A percentile compares a stretch with the other conserved stretches of the same genome.
phyloP scores from a whole-genome alignment of 2,329 filamentous ascomycete genomes.

The Colletotrichum theobromicola region DNA sequence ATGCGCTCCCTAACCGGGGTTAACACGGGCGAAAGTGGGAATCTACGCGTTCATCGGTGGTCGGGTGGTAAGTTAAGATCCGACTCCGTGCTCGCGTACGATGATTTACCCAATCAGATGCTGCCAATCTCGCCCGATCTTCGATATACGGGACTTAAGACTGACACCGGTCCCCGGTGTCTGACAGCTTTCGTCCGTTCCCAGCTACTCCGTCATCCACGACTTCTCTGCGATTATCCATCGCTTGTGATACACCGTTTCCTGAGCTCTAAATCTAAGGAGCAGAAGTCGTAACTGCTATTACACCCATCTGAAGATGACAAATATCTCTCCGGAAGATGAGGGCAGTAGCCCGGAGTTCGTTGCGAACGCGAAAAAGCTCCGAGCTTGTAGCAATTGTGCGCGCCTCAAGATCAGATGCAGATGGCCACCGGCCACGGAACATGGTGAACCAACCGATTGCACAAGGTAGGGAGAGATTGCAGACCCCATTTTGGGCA shows the following conservation, averaged over 20 bases:
- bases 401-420: constrained; percentile 42
- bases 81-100: neutral
- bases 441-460: constrained; percentile 16
- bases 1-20: neutral
- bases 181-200: neutral
- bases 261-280: neutral
- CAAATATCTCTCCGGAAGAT: neutral
- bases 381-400: constrained; percentile 38
- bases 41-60: neutral
- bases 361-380: constrained; percentile 19
- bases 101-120: neutral
- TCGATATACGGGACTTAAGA: neutral
- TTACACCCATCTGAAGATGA: neutral
- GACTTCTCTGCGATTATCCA: neutral
- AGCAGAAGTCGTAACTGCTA: neutral
- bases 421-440: constrained; percentile 32
- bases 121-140: neutral
- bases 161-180: neutral
- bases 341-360: neutral
- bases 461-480: constrained; percentile 32
- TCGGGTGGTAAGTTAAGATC: neutral
- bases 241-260: neutral
- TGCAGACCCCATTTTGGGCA: neutral
- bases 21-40: neutral
- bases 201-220: neutral